Evolutionary conservation across 1,284 basidiomycete species (phyloP).

Genomic region (Sanghuangporus sanghuang): DNA sequence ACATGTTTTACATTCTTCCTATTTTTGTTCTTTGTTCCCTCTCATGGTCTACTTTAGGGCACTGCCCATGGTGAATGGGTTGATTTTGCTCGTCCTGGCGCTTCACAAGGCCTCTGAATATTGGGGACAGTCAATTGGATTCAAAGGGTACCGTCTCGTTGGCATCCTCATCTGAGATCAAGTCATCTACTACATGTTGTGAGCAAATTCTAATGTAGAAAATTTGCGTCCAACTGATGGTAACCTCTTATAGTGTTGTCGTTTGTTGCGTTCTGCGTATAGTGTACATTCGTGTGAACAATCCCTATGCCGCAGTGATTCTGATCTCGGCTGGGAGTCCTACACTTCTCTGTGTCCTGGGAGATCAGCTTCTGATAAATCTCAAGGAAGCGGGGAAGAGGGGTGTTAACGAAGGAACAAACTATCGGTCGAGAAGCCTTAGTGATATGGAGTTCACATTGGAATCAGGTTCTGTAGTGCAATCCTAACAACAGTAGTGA

Average conservation of each 20-base stretch:
- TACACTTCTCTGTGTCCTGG: constrained; percentile 1
- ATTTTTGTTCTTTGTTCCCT: too few species aligned
- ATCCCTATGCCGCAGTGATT: background rate
- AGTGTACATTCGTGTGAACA: background rate
- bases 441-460: constrained; percentile 3
- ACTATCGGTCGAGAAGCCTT: background rate
- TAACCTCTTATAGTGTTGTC: background rate
- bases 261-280: background rate
- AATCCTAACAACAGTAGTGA: too few species aligned
- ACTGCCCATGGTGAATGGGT: background rate
- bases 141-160: background rate
- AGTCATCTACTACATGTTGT: constrained; percentile 4
- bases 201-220: background rate
- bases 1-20: too few species aligned
- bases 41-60: background rate
- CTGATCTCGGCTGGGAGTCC: background rate
- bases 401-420: background rate
- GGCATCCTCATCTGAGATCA: constrained; percentile 4
- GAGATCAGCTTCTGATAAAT: background rate
- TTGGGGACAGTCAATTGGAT: background rate
- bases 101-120: background rate
- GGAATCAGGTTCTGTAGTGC: too few species aligned
- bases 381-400: constrained; percentile 4
- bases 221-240: background rate
- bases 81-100: background rate